Conservation (phyloP, 257 asterid species). For the Paraleonurus japonicus region DNA sequence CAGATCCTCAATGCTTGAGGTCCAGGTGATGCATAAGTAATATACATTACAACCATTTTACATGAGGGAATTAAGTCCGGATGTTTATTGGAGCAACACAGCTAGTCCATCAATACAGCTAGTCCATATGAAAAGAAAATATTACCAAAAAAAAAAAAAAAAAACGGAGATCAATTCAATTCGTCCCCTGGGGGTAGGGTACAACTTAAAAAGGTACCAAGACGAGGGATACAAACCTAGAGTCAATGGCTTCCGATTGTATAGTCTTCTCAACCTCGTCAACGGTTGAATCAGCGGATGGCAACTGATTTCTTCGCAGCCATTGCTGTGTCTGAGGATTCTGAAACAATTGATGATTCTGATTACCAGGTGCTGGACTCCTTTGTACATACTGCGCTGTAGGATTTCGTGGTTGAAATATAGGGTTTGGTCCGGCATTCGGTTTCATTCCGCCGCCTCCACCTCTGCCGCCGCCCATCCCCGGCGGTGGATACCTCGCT, state of each 20-base stretch:
- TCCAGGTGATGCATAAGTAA: slow-evolving; percentile 5
- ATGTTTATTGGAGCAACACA: neutral
- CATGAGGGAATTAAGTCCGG: neutral
- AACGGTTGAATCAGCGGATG: slow-evolving; percentile 42
- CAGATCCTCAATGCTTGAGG: slow-evolving; percentile 4
- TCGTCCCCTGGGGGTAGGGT: neutral
- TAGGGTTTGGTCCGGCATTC: slow-evolving; percentile 50
- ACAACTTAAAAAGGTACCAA: slow-evolving; percentile 5
- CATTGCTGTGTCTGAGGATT: slow-evolving; percentile 66
- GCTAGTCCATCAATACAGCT: neutral
- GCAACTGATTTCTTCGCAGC: slow-evolving; percentile 61
- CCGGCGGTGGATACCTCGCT: slow-evolving; percentile 85
- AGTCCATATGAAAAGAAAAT: neutral
- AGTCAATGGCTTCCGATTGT: slow-evolving; percentile 64
- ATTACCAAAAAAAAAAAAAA: neutral
- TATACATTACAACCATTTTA: neutral
- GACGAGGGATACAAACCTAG: slow-evolving; percentile 38
- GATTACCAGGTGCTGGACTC: slow-evolving; percentile 47
- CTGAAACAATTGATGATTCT: slow-evolving; percentile 48
- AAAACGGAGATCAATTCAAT: neutral
- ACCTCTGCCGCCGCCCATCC: slow-evolving; percentile 63
- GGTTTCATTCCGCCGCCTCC: slow-evolving; percentile 55
- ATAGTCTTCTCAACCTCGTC: slow-evolving; percentile 76
- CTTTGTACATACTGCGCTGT: slow-evolving; percentile 64
- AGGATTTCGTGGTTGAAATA: slow-evolving; percentile 58